Conservation (phyloP, 441 rosid genomes). For the Viola pubescens region DNA sequence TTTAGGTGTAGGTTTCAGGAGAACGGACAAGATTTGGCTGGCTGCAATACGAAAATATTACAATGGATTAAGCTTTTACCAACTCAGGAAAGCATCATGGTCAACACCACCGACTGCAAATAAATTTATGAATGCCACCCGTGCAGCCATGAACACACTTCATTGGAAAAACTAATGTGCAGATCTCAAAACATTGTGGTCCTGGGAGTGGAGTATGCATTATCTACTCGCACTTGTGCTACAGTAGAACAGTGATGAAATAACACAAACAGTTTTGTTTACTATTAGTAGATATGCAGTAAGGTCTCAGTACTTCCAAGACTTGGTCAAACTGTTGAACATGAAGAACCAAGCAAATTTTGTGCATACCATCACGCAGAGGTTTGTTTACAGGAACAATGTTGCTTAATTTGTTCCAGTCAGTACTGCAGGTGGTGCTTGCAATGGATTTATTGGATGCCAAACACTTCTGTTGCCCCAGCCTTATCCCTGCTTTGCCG, state of each 20-base stretch:
- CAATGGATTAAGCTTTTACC: slow-evolving; percentile 10
- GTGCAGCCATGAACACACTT: neutral
- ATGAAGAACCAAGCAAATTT: slow-evolving; percentile 4
- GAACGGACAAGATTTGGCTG: slow-evolving; percentile 55
- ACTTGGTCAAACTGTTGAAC: neutral
- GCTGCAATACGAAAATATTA: slow-evolving; percentile 34
- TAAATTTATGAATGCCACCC: neutral
- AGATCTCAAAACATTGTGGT: neutral
- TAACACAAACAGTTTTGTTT: neutral
- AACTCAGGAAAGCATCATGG: slow-evolving; percentile 5
- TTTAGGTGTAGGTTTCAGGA: slow-evolving; percentile 37
- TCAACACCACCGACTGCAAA: neutral
- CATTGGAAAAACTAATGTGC: neutral
- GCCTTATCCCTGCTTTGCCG: slow-evolving; percentile 15
- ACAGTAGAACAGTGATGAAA: neutral
- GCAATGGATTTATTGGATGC: slow-evolving; percentile 19
- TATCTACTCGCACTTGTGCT: neutral
- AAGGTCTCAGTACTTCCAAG: neutral
- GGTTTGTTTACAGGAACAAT: slow-evolving; percentile 30
- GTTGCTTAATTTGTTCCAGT: slow-evolving; percentile 19
- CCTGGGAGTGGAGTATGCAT: neutral
- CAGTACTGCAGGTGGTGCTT: slow-evolving; percentile 20
- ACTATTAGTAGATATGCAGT: neutral
- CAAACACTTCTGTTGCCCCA: slow-evolving; percentile 16
- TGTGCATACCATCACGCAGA: slow-evolving; percentile 50